A percentile compares a stretch with the other conserved stretches of the same genome.
phyloP scores from a whole-genome alignment of 495 filamentous ascomycete species.

The Apiosordaria backusii region DNA sequence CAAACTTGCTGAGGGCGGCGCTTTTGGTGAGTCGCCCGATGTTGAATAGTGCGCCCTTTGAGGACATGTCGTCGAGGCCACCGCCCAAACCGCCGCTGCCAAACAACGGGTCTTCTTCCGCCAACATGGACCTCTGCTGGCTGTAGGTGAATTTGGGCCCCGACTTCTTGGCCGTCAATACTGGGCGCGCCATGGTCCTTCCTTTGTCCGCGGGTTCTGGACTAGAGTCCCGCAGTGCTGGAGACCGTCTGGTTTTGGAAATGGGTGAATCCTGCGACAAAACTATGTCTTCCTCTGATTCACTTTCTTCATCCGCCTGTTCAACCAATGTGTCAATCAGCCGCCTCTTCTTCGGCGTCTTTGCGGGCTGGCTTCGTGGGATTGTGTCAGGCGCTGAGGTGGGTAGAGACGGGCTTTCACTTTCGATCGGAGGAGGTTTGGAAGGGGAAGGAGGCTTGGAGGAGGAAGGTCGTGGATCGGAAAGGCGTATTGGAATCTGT shows the following conservation, averaged over 20 bases:
- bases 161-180: constrained; percentile 23
- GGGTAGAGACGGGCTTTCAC: constrained; percentile 14
- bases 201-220: constrained; percentile 16
- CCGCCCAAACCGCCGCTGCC: constrained; percentile 23
- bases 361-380: background rate
- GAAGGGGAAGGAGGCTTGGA: background rate
- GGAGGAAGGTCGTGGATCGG: constrained; percentile 16
- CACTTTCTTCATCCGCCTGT: constrained; percentile 31
- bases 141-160: constrained; percentile 47
- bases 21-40: constrained; percentile 37
- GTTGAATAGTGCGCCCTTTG: constrained; percentile 39
- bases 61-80: constrained; percentile 27
- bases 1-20: constrained; percentile 24
- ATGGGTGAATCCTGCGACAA: constrained; percentile 11
- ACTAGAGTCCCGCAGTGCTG: constrained; percentile 16
- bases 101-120: constrained; percentile 38
- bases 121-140: constrained; percentile 46
- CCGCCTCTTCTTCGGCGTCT: constrained; percentile 40
- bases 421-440: constrained; percentile 1
- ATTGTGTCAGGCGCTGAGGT: background rate
- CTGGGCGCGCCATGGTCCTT: constrained; percentile 17
- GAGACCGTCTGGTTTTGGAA: background rate
- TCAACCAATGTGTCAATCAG: constrained; percentile 55
- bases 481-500: constrained; percentile 41
- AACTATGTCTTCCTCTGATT: constrained; percentile 23